These are phyloP conservation scores for Sarocladium strictum DNA, from an alignment of 2,329 filamentous ascomycete species.

Conservation along the genomic window DNA sequence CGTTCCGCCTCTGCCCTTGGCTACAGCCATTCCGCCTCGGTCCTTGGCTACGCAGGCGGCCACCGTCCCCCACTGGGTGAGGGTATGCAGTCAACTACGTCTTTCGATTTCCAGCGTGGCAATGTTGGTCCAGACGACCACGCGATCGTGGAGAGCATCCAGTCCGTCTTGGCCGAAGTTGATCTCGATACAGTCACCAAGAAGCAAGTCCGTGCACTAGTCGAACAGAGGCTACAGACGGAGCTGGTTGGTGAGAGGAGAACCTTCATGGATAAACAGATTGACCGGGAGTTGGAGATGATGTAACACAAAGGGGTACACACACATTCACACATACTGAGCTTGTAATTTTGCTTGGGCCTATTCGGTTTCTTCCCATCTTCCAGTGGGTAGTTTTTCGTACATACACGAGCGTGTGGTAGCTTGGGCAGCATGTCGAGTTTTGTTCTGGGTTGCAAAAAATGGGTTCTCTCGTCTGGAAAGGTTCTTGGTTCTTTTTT, in stretches of 20 bases:
- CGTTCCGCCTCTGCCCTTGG: slow-evolving; percentile 43
- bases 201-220: slow-evolving; percentile 88
- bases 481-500: neutral
- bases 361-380: no score
- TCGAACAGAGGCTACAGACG: slow-evolving; percentile 89
- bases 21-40: no score
- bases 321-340: neutral
- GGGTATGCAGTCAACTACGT: slow-evolving; percentile 43
- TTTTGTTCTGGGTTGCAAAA: neutral
- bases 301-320: slow-evolving; percentile 59
- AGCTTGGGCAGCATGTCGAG: neutral
- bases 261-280: slow-evolving; percentile 85
- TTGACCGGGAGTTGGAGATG: slow-evolving; percentile 87
- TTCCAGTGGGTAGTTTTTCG: no score
- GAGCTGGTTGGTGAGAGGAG: slow-evolving; percentile 81
- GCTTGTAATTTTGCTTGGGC: slow-evolving; percentile 4
- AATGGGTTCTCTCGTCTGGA: neutral
- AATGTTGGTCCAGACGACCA: slow-evolving; percentile 67
- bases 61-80: slow-evolving; percentile 39
- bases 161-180: slow-evolving; percentile 75
- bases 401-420: slow-evolving; percentile 1
- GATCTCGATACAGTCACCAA: slow-evolving; percentile 97
- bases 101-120: slow-evolving; percentile 57
- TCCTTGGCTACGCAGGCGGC: slow-evolving; percentile 42
- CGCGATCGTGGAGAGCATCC: slow-evolving; percentile 78